These are phyloP conservation scores for Candida maltosa DNA, from an alignment of 805 yeast genomes.

Conservation along the genomic window DNA sequence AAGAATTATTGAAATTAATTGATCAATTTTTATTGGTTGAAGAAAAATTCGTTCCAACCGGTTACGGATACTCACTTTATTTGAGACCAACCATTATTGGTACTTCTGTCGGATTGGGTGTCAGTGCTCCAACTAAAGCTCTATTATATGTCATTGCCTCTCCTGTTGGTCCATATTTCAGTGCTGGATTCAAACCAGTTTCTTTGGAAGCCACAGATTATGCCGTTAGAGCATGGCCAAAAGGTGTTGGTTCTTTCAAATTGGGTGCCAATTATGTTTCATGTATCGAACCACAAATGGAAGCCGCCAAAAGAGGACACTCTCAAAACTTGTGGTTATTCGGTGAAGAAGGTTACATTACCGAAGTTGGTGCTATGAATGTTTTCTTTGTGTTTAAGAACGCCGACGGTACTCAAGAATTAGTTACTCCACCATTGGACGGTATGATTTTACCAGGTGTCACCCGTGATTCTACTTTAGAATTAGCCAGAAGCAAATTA, in stretches of 20 bases:
- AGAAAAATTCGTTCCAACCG: constrained; percentile 74
- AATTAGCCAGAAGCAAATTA: constrained; percentile 72
- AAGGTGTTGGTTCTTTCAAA: constrained; percentile 95
- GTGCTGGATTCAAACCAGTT: constrained; percentile 95
- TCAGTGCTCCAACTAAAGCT: constrained; percentile 77
- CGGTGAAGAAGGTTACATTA: constrained; percentile 79
- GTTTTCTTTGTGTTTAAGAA: constrained; percentile 83
- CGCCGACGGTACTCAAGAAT: constrained; percentile 82
- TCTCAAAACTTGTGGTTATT: constrained; percentile 97
- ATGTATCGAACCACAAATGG: constrained; percentile 83
- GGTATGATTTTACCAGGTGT: constrained; percentile 97
- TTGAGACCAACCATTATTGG: constrained; percentile 95
- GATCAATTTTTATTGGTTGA: constrained; percentile 76
- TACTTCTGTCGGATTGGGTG: constrained; percentile 86
- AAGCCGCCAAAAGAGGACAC: constrained; percentile 88
- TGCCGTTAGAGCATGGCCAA: constrained; percentile 99
- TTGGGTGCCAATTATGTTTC: constrained; percentile 98
- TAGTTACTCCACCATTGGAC: constrained; percentile 94
- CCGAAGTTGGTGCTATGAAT: constrained; percentile 98
- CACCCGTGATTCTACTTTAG: constrained; percentile 84
- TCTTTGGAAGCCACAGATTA: constrained; percentile 90
- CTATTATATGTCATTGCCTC: constrained; percentile 83
- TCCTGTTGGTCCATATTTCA: constrained; percentile 91
- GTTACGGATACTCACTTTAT: constrained; percentile 87
- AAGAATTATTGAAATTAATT: constrained; percentile 70